Evolutionary conservation across 345 rosid genomes (phyloP), one percentile per base, ranked within the genome.

Genomic region (Schrenkiella parvula): DNA sequence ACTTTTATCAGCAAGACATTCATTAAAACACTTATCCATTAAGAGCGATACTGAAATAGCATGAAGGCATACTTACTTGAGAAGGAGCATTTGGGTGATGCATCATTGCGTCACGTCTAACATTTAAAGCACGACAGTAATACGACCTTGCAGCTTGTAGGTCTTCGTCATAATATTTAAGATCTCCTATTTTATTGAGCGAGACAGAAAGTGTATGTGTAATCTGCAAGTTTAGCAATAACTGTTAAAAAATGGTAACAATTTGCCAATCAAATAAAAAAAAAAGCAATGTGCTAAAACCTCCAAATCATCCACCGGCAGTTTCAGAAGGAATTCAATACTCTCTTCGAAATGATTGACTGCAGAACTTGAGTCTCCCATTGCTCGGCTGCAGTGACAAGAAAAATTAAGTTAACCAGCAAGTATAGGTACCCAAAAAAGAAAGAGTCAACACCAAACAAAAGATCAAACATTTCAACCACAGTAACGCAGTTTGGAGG

Each of bases 201-300:
- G 98, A 95, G 71, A 95, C 98, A 72, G 98, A 91, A 56, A 89
- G 95, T 4, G 98, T 88, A 79, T 95, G 98, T 19, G 84, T 84
- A 28, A 89, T 81, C 98, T 91, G 91, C 57, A 58, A 37, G 31
- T 70, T 70, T 17, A 50, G 39, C 8, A 23, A 64, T 35, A 37
- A 64, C 4, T 38, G 59, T 76, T 48, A 47, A 7, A 57, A 32
- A 76, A 64, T 29, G 39, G 66, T 56, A 29, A 48, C n/a, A 37
- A 9, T 3, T 10, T 31, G 42, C 32, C 23, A 31, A 29, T 46
- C 39, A 26, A 57, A 34, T 43, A 6, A 26, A 47, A 70, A 32
- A 64, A 76, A 23, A 64, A 64, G 21, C 8, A 21, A 31, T 47
- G 74, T 35, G 53, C 51, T 67, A 51, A 65, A 77, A 95, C 99